Conservation (phyloP, 371 early-diverging fungal species). For the Rhizopus delemar region DNA sequence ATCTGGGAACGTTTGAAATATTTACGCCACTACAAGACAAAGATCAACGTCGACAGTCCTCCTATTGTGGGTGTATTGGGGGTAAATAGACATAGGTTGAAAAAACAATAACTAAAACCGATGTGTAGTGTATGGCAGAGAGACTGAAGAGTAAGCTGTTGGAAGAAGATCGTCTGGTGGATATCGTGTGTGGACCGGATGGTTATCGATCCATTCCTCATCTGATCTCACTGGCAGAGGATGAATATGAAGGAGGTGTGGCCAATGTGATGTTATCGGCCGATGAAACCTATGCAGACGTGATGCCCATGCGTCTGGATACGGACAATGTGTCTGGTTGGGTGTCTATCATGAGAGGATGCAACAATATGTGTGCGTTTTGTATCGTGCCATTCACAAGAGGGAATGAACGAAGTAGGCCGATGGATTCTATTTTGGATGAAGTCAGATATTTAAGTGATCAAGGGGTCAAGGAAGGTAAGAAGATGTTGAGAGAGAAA, state of each 20-base stretch:
- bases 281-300: conserved; percentile 83
- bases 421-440: conserved; percentile 70
- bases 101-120: conserved; percentile 1
- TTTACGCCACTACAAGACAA: conserved; percentile 59
- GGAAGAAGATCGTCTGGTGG: conserved; percentile 72
- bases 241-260: conserved; percentile 64
- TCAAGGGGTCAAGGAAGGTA: conserved; percentile 73
- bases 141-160: conserved; percentile 72
- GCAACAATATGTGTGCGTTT: conserved; percentile 84
- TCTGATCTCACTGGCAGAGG: conserved; percentile 65
- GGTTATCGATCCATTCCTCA: conserved; percentile 78
- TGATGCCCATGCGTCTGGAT: conserved; percentile 74
- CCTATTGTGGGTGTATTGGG: conserved; percentile 81
- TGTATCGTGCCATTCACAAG: conserved; percentile 81
- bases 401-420: conserved; percentile 71
- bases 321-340: conserved; percentile 62
- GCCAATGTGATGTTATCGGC: conserved; percentile 84
- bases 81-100: conserved; percentile 30
- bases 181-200: conserved; percentile 82
- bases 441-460: conserved; percentile 67
- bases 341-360: conserved; percentile 80
- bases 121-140: conserved; percentile 78
- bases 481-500: neutral
- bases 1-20: conserved; percentile 72
- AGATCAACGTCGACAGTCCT: conserved; percentile 48